Conservation (phyloP, 2,329 filamentous ascomycete genomes). For the Pyricularia sp. region DNA sequence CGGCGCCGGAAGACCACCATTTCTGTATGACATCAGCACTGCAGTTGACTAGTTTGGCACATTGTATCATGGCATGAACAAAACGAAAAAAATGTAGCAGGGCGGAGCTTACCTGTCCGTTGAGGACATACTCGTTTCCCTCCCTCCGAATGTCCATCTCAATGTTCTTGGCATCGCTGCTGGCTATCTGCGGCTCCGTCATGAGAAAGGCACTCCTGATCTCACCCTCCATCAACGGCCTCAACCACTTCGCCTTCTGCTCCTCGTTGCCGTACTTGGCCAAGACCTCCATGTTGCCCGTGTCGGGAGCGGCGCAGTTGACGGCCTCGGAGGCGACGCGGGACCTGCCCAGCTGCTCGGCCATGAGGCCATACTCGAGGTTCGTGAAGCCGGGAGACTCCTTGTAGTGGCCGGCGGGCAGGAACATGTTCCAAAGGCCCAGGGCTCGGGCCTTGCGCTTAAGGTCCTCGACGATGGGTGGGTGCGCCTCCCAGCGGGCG, state of each 20-base stretch:
- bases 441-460: constrained; percentile 75
- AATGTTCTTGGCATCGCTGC: constrained; percentile 89
- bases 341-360: constrained; percentile 87
- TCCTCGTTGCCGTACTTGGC: constrained; percentile 82
- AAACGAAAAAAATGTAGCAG: not conserved
- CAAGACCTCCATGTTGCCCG: constrained; percentile 91
- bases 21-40: constrained; percentile 46
- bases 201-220: constrained; percentile 88
- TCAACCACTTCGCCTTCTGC: constrained; percentile 79
- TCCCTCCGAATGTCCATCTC: constrained; percentile 73
- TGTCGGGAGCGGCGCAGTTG: constrained; percentile 87
- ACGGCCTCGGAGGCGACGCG: constrained; percentile 74
- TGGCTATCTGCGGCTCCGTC: constrained; percentile 85
- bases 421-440: constrained; percentile 97
- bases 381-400: constrained; percentile 93
- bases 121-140: constrained; percentile 82
- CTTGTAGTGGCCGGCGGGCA: constrained; percentile 90
- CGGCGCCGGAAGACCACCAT: constrained; percentile 98
- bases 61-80: not conserved
- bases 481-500: constrained; percentile 71
- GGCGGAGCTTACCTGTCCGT: constrained; percentile 58
- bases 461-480: constrained; percentile 75
- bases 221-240: constrained; percentile 70
- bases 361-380: constrained; percentile 96
- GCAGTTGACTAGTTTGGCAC: not conserved